These are phyloP conservation scores for Mycena galopus DNA, from an alignment of 768 basidiomycete species.

Conservation along the genomic window DNA sequence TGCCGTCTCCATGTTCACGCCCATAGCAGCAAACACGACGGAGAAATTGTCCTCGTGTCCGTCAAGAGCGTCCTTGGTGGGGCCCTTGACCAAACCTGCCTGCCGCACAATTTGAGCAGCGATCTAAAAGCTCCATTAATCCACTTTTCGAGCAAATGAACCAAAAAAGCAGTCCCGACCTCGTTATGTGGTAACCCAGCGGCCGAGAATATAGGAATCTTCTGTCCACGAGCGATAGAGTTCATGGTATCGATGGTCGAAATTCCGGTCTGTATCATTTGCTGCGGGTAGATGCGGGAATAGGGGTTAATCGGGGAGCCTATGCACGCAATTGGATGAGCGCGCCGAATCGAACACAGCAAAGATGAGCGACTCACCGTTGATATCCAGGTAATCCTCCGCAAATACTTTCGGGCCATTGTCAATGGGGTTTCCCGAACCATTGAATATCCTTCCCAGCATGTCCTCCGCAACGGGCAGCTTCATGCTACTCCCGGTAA, in stretches of 20 bases:
- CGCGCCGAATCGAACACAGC: background rate
- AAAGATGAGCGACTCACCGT: constrained; percentile 69
- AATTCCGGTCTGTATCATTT: constrained; percentile 99
- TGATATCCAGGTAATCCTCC: constrained; percentile 99
- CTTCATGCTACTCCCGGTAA: constrained; percentile 99
- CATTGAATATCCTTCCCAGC: constrained; percentile 99
- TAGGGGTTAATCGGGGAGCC: constrained; percentile 98
- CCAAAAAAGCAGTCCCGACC: constrained; percentile 49
- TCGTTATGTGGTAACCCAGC: constrained; percentile 99
- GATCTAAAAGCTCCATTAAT: constrained; percentile 67
- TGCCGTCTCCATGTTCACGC: constrained; percentile 99
- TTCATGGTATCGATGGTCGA: constrained; percentile 99
- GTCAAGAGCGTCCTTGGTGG: constrained; percentile 97
- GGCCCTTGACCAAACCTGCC: constrained; percentile 95
- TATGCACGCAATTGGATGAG: constrained; percentile 48
- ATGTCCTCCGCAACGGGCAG: constrained; percentile 99
- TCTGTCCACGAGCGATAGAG: constrained; percentile 99
- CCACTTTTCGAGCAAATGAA: constrained; percentile 16
- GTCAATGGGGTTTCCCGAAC: constrained; percentile 97
- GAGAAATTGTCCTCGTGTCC: constrained; percentile 99
- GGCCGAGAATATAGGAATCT: constrained; percentile 99
- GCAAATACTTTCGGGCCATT: constrained; percentile 99
- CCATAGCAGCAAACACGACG: constrained; percentile 99
- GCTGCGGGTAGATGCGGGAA: constrained; percentile 99
- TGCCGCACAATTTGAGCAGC: constrained; percentile 99